Evolutionary conservation across 2,329 filamentous ascomycete genomes (phyloP).

Genomic region (Fusarium xyrophilum): DNA sequence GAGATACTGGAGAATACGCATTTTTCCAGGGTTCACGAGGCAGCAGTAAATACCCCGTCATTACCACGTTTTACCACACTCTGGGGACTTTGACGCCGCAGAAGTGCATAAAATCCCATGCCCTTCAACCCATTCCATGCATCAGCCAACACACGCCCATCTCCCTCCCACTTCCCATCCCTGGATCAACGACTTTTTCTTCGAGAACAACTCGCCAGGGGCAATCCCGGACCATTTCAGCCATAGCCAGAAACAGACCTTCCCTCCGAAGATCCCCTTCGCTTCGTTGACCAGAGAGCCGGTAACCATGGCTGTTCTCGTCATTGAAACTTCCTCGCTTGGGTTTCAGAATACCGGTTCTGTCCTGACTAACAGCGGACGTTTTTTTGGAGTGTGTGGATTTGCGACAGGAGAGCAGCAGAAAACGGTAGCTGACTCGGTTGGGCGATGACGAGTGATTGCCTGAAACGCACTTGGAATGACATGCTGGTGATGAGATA

Average conservation of each 20-base stretch:
- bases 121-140: slow-evolving; percentile 5
- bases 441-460: background rate
- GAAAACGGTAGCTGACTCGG: slow-evolving; percentile 2
- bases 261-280: slow-evolving; percentile 22
- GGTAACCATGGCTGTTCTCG: slow-evolving; percentile 31
- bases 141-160: background rate
- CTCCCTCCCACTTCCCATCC: background rate
- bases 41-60: slow-evolving; percentile 9
- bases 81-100: slow-evolving; percentile 24
- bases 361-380: slow-evolving; percentile 7
- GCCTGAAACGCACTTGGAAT: background rate
- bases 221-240: slow-evolving; percentile 27
- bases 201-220: background rate
- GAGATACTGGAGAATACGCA: background rate
- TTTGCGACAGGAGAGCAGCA: background rate
- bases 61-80: slow-evolving; percentile 27
- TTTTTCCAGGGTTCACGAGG: slow-evolving; percentile 16
- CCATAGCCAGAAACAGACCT: slow-evolving; percentile 34
- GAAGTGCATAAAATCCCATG: slow-evolving; percentile 5
- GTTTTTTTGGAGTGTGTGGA: background rate
- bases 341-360: slow-evolving; percentile 27
- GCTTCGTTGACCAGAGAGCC: slow-evolving; percentile 33
- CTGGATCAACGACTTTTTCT: slow-evolving; percentile 5
- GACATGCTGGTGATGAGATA: background rate
- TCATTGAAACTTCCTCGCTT: slow-evolving; percentile 31